Evolutionary conservation across 2,329 filamentous ascomycete genomes (phyloP).

Genomic region (Simplicillium sp.): DNA sequence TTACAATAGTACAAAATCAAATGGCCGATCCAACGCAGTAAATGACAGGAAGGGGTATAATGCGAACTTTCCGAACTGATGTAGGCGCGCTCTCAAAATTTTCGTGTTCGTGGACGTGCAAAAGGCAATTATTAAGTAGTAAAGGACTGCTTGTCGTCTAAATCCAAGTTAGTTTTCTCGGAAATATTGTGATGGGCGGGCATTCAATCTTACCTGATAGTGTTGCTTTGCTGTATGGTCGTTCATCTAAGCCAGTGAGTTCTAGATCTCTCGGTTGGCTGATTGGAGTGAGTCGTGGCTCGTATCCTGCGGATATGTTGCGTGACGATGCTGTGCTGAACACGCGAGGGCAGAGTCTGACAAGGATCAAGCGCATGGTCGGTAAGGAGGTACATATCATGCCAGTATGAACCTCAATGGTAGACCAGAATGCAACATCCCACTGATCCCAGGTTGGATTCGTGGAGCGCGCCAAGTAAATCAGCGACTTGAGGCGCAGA

Average conservation of each 20-base stretch:
- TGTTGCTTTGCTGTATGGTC: neutral
- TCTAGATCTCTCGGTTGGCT: neutral
- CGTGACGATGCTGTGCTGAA: slow-evolving; percentile 5
- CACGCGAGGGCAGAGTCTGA: slow-evolving; percentile 4
- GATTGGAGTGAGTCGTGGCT: neutral
- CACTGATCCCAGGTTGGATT: slow-evolving; percentile 13
- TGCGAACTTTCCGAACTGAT: no score
- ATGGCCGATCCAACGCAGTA: no score
- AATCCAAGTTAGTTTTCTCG: no score
- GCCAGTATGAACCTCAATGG: slow-evolving; percentile 13
- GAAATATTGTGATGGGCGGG: no score
- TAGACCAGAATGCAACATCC: slow-evolving; percentile 11
- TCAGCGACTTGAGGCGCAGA: slow-evolving; percentile 10
- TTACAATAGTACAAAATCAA: no score
- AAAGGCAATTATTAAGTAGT: no score
- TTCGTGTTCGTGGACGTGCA: no score
- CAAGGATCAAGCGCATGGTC: slow-evolving; percentile 13
- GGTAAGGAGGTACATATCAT: slow-evolving; percentile 15
- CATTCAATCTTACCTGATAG: no score
- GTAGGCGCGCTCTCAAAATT: no score
- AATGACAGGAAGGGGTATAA: no score
- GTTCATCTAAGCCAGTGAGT: slow-evolving; percentile 4
- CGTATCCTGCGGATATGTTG: slow-evolving; percentile 2
- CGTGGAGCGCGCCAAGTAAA: slow-evolving; percentile 9
- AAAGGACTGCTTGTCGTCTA: no score